Base-by-base conservation (phyloP, 768 basidiomycete genomes). In the Suillus variegatus region DNA sequence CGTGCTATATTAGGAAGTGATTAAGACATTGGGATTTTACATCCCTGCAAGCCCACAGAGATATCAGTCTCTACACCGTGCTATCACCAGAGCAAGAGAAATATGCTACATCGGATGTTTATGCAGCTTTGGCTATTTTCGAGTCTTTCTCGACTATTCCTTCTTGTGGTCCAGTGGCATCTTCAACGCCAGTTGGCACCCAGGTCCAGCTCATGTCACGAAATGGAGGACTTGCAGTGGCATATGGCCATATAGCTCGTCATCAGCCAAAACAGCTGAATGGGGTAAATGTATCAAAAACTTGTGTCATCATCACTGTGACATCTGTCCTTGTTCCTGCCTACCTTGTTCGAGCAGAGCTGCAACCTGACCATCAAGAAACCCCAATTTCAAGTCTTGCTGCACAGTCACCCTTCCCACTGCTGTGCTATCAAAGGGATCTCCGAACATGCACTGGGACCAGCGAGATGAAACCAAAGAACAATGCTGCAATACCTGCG, bases 51-150 rank as follows among this genome's bases (percentile, higher is more conserved):
- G 25, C 25, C 25, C 25, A 25, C 25, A 25, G 25, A 25, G 25
- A 25, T 25, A 25, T 25, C 2, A 25, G 25, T 25, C 25, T 25
- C 25, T 25, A 25, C 25, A 25, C n/a, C n/a, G 67, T 28, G 18
- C 60, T 75, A 6, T 64, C 65, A 28, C 16, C 35, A 4, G 64
- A 64, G 25, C 72, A 72, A 46, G 63, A 70, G 32, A n/a, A 43
- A 6, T 74, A 74, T 69, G 72, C 73, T 44, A 68, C 66, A 3
- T 60, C 64, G 12, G 74, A 73, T 64, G 69, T 52, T 0, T 74
- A 55, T 62, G 71, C 67, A 25, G 67, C 68, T 3, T 60, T 64
- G 6, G 13, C 36, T 0, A 61, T 76, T 16, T 71, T 69, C 35
- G 28, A 67, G 35, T 52, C 58, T 3, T 51, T 75, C 1, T 46